Evolutionary conservation across 805 yeast genomes (phyloP), one percentile per base, ranked within the genome.

Genomic region (Scheffersomyces lignosus): DNA sequence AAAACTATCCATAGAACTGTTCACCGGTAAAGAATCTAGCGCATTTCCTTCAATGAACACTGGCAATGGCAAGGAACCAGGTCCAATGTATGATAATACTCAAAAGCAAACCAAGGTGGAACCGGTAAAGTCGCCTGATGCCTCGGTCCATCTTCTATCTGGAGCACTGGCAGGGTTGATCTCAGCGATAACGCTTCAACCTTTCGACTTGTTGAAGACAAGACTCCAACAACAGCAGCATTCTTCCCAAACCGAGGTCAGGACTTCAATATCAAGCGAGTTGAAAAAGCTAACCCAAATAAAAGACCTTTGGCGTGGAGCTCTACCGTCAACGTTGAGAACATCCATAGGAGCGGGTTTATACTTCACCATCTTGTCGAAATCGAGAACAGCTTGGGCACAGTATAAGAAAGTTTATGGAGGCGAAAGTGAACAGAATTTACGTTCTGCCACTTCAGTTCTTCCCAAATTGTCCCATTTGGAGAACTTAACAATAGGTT

Each of bases 301-400:
- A 17, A 58, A 56, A 32, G 79, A 81, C 34, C 67, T 90, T 27
- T 93, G 99, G 99, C 73, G 96, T 37, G 99, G 99, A 0, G 91
- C 96, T 0, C 51, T 89, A 26, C 96, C 99, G 0, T 87, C 96
- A 15, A 89, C 95, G 0, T 51, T 91, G 17, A 71, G 99, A 41
- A 91, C 96, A 0, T 87, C 96, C 0, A 69, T 87, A 9, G 99
- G 99, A 0, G 84, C 95, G 29, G 96, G 93, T 0, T 62, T 93
- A 23, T 93, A 93, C 52, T 71, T 93, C 36, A 75, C 96, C 0
- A 71, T 83, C 12, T 64, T 93, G 37, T 84, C 88, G 41, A 48
- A 72, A 4, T 65, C 81, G 37, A 69, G 98, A 40, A 66, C 72
- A 1, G 58, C 70, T 30, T 47, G 81, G 30, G 75, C 83, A 9